These are phyloP conservation scores for Leptographium lundbergii DNA, from an alignment of 2,329 filamentous ascomycete species.

Conservation along the genomic window DNA sequence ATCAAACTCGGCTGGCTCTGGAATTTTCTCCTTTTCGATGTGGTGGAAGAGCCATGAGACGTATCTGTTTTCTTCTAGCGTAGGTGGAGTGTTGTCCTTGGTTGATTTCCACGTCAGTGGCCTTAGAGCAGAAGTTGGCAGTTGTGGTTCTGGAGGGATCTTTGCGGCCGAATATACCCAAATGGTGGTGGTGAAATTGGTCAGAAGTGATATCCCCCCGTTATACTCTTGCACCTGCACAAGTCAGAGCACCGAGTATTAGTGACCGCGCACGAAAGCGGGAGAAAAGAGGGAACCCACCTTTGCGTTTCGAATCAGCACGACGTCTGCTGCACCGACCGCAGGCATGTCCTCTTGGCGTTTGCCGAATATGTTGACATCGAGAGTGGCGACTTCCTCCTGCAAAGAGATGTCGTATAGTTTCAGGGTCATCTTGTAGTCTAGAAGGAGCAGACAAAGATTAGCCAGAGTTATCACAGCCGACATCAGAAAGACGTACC, in stretches of 20 bases:
- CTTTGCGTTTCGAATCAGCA: constrained; percentile 47
- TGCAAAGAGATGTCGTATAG: constrained; percentile 47
- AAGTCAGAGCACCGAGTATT: background rate
- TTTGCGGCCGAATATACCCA: constrained; percentile 27
- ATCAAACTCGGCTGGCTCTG: constrained; percentile 30
- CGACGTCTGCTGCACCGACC: constrained; percentile 44
- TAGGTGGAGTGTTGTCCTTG: constrained; percentile 9
- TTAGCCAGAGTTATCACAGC: constrained; percentile 1
- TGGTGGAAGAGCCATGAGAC: constrained; percentile 35
- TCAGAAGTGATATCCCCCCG: constrained; percentile 28
- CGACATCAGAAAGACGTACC: background rate
- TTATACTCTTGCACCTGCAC: constrained; percentile 29
- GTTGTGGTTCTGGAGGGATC: constrained; percentile 27
- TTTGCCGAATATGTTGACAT: constrained; percentile 48
- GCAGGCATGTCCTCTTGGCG: constrained; percentile 33
- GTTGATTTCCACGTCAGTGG: constrained; percentile 1
- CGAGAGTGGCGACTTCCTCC: constrained; percentile 24
- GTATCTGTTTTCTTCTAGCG: constrained; percentile 26
- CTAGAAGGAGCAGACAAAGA: constrained; percentile 20
- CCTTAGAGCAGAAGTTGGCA: constrained; percentile 22
- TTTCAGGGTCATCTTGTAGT: constrained; percentile 47
- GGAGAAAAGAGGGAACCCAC: constrained; percentile 20
- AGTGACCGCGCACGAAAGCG: background rate
- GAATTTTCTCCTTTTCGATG: constrained; percentile 30
- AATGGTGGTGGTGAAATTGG: constrained; percentile 28